Percentiles rank a stretch among this genome's conserved stretches.
Conservation (phyloP, 352 stramenopile species). For the Pythium vanterpoolii region DNA sequence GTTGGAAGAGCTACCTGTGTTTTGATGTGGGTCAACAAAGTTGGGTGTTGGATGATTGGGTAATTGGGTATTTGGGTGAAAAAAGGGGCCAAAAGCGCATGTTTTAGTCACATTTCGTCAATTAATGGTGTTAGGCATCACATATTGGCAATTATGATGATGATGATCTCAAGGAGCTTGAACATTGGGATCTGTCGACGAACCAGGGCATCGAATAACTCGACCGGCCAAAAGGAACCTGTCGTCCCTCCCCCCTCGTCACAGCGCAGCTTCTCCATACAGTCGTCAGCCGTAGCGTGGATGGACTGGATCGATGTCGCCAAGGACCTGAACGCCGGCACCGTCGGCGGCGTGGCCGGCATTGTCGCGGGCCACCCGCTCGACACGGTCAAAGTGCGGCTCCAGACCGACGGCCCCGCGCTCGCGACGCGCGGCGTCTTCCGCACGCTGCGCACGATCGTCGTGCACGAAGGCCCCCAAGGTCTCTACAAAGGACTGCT, state of each 20-base stretch:
- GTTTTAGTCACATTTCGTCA: neutral
- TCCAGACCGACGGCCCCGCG: conserved; percentile 57
- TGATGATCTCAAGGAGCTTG: neutral
- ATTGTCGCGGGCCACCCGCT: conserved; percentile 80
- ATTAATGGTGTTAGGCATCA: neutral
- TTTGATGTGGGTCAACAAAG: neutral
- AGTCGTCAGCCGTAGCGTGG: neutral
- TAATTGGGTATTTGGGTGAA: no score
- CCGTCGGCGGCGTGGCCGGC: conserved; percentile 71
- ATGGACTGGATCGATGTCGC: conserved; percentile 83
- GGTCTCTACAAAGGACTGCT: conserved; percentile 76
- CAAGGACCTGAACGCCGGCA: conserved; percentile 83
- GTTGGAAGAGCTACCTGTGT: neutral
- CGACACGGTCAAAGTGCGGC: conserved; percentile 85
- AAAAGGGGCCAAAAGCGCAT: no score
- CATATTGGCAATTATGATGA: neutral
- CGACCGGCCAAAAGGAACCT: neutral
- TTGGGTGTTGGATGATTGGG: neutral
- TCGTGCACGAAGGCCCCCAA: conserved; percentile 47
- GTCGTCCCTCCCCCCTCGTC: neutral
- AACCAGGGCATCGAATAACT: neutral
- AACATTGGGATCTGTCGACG: conserved; percentile 11
- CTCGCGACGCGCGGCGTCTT: conserved; percentile 33
- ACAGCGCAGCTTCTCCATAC: neutral
- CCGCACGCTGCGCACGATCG: conserved; percentile 48